These are phyloP conservation scores for Amphicarpaea edgeworthii DNA, from an alignment of 306 rosid species.

Conservation along the genomic window DNA sequence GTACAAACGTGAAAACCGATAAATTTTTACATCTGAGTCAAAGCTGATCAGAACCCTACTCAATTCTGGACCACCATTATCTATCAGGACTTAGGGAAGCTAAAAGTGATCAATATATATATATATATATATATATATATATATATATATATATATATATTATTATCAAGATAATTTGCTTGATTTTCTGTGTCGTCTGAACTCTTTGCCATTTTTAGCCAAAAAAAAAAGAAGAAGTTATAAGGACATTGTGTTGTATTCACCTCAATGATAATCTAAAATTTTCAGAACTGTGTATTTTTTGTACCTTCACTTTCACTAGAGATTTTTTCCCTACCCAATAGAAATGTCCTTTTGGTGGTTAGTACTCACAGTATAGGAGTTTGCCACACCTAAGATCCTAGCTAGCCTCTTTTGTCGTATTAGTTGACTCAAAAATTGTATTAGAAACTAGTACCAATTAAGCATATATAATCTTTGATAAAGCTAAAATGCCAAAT, in stretches of 20 bases:
- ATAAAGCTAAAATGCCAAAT: slow-evolving; percentile 46
- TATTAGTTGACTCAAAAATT: slow-evolving; percentile 46
- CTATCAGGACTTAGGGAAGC: slow-evolving; percentile 20
- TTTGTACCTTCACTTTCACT: slow-evolving; percentile 33
- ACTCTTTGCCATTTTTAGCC: slow-evolving; percentile 7
- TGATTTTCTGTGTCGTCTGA: slow-evolving; percentile 2
- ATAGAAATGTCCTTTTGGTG: slow-evolving; percentile 16
- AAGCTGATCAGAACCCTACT: slow-evolving; percentile 42
- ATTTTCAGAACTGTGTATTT: neutral
- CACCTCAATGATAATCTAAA: neutral
- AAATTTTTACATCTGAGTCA: slow-evolving; percentile 43
- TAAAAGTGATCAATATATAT: neutral
- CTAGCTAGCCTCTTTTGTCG: slow-evolving; percentile 44
- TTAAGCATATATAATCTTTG: slow-evolving; percentile 37
- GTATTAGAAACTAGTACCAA: slow-evolving; percentile 42
- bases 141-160: neutral
- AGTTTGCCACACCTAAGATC: slow-evolving; percentile 30
- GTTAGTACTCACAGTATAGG: slow-evolving; percentile 24
- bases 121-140: too few relatives aligned
- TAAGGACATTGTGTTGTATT: neutral
- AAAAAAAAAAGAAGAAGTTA: neutral
- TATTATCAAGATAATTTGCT: slow-evolving; percentile 10
- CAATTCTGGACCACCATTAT: slow-evolving; percentile 39
- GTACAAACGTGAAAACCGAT: slow-evolving; percentile 36
- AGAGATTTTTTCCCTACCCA: slow-evolving; percentile 4